Base-by-base conservation (phyloP, 2,329 filamentous ascomycete species). In the Aspergillus hiratsukae region DNA sequence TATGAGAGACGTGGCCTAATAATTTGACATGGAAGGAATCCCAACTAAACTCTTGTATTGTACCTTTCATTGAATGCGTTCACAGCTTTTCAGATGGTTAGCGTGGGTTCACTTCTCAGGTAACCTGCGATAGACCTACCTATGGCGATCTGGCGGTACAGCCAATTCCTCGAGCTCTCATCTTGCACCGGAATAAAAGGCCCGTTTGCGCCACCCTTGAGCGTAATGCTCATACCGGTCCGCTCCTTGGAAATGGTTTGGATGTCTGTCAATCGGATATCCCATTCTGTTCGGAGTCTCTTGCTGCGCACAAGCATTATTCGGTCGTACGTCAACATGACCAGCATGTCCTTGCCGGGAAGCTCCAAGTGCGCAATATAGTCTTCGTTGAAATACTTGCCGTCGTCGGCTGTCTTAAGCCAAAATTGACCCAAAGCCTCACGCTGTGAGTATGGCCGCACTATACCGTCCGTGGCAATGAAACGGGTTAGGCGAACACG, bases 321-420 rank as follows among this genome's bases (percentile, higher is more conserved):
- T 3, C 90, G 85, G 61, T 84, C 82, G 71, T 89, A 94, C 9
- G 90, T 97, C 58, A 99, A 83, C 84, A 97, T 90, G 49, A 92
- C 88, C 55, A 93, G 86, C 80, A 91, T 89, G 70, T 95, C 92
- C 72, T 94, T 90, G 58, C 87, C 86, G 10, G 91, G 89, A 27
- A 99, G 83, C 75, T 99, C 93, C 4, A 99, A 81, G 71, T 99
- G 95, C 4, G 92, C 95, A 72, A 99, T 94, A 77, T 99, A 99
- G 70, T 91, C 84, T 75, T 99, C 94, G 76, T 96, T 88, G 83
- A 99, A 99, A 80, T 93, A 97, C 73, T 92, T 94, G 59, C 94
- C 94, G 62, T 97, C 94, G 75, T 99, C 94, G 10, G 96, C 86
- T 57, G 96, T 96, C 81, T 99, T 99, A 62, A 99, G 86, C 95